Conservation (phyloP, 805 yeast species). For the Schizosaccharomyces lindneri region DNA sequence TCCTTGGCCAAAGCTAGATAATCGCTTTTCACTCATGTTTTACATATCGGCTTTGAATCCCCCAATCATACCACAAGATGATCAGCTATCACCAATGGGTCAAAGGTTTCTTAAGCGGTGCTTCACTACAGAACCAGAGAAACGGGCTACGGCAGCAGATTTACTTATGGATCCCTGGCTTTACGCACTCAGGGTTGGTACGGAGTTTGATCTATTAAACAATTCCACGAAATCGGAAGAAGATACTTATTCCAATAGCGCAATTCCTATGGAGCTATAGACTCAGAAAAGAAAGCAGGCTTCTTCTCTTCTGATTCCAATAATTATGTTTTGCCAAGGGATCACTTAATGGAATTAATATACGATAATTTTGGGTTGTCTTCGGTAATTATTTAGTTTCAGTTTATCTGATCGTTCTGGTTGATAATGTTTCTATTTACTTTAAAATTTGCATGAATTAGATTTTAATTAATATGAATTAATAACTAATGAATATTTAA, state of each 20-base stretch:
- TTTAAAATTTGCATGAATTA: too few relatives aligned
- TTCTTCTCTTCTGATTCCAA: background rate
- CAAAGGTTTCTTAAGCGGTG: slow-evolving; percentile 45
- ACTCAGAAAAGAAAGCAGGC: background rate
- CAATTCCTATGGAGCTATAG: background rate
- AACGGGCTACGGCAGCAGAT: slow-evolving; percentile 65
- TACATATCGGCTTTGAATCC: slow-evolving; percentile 88
- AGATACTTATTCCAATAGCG: background rate
- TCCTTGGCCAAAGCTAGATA: slow-evolving; percentile 91
- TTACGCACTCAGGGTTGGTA: slow-evolving; percentile 1
- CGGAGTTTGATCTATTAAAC: background rate
- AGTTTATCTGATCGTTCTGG: too few relatives aligned
- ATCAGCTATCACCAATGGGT: slow-evolving; percentile 58
- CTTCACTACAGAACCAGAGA: slow-evolving; percentile 56
- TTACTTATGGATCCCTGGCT: slow-evolving; percentile 80
- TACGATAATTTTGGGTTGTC: too few relatives aligned
- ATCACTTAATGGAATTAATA: too few relatives aligned
- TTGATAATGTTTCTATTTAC: too few relatives aligned
- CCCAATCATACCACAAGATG: slow-evolving; percentile 60
- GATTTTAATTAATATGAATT: too few relatives aligned
- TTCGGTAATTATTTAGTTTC: too few relatives aligned
- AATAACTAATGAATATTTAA: too few relatives aligned
- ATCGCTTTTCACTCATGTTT: slow-evolving; percentile 96
- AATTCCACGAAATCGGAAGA: background rate
- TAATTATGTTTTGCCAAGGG: too few relatives aligned